Percentiles rank a stretch among this genome's conserved stretches.
Conservation (phyloP, 2,329 filamentous ascomycete genomes). For the Triangularia setosa region DNA sequence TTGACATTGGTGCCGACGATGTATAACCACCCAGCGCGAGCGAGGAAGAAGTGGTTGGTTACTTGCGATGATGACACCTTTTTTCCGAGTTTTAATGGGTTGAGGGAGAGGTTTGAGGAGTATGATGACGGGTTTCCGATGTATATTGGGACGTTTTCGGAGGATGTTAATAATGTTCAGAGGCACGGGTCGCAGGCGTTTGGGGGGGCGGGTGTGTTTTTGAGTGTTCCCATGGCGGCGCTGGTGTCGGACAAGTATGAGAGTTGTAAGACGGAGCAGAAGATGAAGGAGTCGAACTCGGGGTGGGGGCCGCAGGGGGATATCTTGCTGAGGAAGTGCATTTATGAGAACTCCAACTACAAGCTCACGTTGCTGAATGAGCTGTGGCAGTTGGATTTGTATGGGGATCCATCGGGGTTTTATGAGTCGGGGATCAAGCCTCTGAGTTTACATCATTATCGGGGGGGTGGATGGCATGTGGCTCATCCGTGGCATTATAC, state of each 20-base stretch:
- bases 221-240: slow-evolving; percentile 46
- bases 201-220: slow-evolving; percentile 60
- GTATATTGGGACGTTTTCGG: slow-evolving; percentile 60
- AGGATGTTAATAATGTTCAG: slow-evolving; percentile 57
- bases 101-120: slow-evolving; percentile 48
- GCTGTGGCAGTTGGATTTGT: slow-evolving; percentile 59
- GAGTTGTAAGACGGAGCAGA: slow-evolving; percentile 42
- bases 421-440: slow-evolving; percentile 60
- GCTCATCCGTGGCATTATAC: slow-evolving; percentile 53
- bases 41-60: slow-evolving; percentile 54
- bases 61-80: slow-evolving; percentile 64
- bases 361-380: slow-evolving; percentile 54
- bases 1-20: slow-evolving; percentile 52
- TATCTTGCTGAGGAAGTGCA: slow-evolving; percentile 58
- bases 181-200: slow-evolving; percentile 61
- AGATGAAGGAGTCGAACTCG: slow-evolving; percentile 51
- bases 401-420: slow-evolving; percentile 58
- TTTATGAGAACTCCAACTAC: slow-evolving; percentile 59
- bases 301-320: slow-evolving; percentile 60
- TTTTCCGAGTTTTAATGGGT: slow-evolving; percentile 55
- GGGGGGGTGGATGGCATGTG: slow-evolving; percentile 54
- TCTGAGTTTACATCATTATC: slow-evolving; percentile 62
- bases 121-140: slow-evolving; percentile 51
- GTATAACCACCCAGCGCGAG: slow-evolving; percentile 48
- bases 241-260: slow-evolving; percentile 30